phyloP scores from a whole-genome alignment of 2,329 filamentous ascomycete genomes.

The Bimuria novae-zelandiae region DNA sequence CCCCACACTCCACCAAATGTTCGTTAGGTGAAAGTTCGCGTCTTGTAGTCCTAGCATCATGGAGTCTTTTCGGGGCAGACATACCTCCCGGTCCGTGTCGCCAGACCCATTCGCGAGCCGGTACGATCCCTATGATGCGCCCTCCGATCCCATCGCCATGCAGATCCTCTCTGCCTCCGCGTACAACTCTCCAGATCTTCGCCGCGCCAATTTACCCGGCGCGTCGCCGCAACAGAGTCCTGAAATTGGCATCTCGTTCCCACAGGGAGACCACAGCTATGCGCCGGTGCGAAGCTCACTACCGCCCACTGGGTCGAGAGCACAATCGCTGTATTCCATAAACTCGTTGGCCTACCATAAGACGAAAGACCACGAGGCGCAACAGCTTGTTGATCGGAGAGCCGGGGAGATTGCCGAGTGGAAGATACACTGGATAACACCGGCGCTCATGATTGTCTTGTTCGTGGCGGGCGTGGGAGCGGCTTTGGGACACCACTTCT shows the following conservation, averaged over 20 bases:
- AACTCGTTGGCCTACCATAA: constrained; percentile 33
- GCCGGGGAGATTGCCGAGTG: constrained; percentile 42
- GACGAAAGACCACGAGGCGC: constrained; percentile 35
- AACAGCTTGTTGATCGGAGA: constrained; percentile 38
- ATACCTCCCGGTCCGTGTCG: constrained; percentile 31
- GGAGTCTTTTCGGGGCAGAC: constrained; percentile 23
- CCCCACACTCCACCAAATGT: not conserved
- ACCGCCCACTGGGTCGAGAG: constrained; percentile 20
- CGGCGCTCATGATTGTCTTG: constrained; percentile 31
- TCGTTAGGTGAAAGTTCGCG: not conserved
- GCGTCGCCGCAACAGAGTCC: constrained; percentile 18
- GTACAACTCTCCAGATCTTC: constrained; percentile 15
- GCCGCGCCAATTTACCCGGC: constrained; percentile 16
- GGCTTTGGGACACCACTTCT: constrained; percentile 43
- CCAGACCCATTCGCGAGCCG: constrained; percentile 26
- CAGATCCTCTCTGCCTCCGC: constrained; percentile 17
- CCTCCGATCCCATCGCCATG: constrained; percentile 37
- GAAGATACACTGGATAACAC: constrained; percentile 43
- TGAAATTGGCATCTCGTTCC: constrained; percentile 22
- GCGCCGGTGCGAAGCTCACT: constrained; percentile 21
- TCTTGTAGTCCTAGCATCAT: constrained; percentile 19
- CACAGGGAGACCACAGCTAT: constrained; percentile 21
- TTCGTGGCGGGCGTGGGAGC: constrained; percentile 38
- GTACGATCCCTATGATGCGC: constrained; percentile 35
- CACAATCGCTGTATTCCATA: constrained; percentile 30